Evolutionary conservation across 345 rosid genomes (phyloP), one percentile per base, ranked within the genome.

Genomic region (Conringia planisiliqua): DNA sequence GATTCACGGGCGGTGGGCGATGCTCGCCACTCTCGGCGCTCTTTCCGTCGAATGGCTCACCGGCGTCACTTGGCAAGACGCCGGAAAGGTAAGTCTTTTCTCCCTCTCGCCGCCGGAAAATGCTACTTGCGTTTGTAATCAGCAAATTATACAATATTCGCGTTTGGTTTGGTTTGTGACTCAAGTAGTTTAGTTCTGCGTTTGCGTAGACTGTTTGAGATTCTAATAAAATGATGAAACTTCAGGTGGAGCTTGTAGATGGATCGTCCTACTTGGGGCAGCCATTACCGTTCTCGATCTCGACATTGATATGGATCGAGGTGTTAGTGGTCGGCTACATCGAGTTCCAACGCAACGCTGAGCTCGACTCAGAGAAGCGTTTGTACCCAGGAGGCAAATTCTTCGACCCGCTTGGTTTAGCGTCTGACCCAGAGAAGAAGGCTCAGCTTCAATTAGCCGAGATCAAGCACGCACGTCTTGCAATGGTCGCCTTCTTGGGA

Each of bases 401-500:
- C 83, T 94, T 94, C 22, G 97, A 94, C 76, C 97, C 98, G 2
- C 83, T 94, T 0, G 97, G 97, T 0, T 73, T 94, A 76, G 98
- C 98, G 0, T 54, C 89, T 3, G 97, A 94, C 82, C 98, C 98
- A 0, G 98, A 91, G 81, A 94, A 89, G 95, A 91, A 77, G 66
- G 91, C 84, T 3, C 86, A 74, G 27, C 96, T 94, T 73, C 97
- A 91, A 50, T 40, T 94, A 86, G 98, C 98, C 0, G 98, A 94
- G 92, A 94, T 94, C 82, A 94, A 94, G 87, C 98, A 94, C 68
- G 98, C 98, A 14, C 97, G 98, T 24, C 91, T 91, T 7, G 98
- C 98, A 40, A 90, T 94, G 98, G 89, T 94, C 12, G 97, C 68
- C 4, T 91, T 90, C 84, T 81, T 94, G 1, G 97, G 98, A 5